Evolutionary conservation across 805 yeast species (phyloP).

Genomic region (Spathaspora girioi): DNA sequence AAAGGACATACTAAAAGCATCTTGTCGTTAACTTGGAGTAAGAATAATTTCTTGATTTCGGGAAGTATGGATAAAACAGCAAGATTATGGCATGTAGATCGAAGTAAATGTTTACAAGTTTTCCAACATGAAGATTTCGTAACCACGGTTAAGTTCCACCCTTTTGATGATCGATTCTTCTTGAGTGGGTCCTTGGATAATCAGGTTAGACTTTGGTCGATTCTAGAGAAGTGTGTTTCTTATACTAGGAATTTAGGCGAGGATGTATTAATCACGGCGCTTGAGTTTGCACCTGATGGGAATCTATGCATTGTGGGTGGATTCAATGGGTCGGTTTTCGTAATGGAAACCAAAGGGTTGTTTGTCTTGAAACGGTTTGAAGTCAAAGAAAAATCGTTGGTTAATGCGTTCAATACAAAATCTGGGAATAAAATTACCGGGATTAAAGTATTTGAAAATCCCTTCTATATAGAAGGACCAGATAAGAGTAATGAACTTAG

Average conservation of each 20-base stretch:
- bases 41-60: conserved; percentile 73
- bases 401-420: conserved; percentile 19
- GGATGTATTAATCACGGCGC: conserved; percentile 68
- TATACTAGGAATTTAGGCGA: conserved; percentile 50
- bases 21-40: conserved; percentile 82
- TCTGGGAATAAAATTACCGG: conserved; percentile 66
- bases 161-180: conserved; percentile 83
- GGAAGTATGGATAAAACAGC: conserved; percentile 86
- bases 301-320: conserved; percentile 70
- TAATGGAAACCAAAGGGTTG: conserved; percentile 63
- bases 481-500: not conserved
- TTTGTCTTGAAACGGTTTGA: conserved; percentile 33
- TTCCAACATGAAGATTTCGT: conserved; percentile 80
- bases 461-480: conserved; percentile 8
- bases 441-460: conserved; percentile 46
- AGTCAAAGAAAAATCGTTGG: conserved; percentile 23
- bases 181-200: conserved; percentile 79
- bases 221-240: conserved; percentile 65
- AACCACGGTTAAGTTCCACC: conserved; percentile 76
- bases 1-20: conserved; percentile 69
- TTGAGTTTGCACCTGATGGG: conserved; percentile 64
- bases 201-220: conserved; percentile 76
- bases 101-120: conserved; percentile 56
- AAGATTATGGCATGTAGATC: conserved; percentile 79
- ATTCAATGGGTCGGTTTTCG: conserved; percentile 64